Conservation (phyloP, 2,329 filamentous ascomycete species). For the Celoporthe dispersa region DNA sequence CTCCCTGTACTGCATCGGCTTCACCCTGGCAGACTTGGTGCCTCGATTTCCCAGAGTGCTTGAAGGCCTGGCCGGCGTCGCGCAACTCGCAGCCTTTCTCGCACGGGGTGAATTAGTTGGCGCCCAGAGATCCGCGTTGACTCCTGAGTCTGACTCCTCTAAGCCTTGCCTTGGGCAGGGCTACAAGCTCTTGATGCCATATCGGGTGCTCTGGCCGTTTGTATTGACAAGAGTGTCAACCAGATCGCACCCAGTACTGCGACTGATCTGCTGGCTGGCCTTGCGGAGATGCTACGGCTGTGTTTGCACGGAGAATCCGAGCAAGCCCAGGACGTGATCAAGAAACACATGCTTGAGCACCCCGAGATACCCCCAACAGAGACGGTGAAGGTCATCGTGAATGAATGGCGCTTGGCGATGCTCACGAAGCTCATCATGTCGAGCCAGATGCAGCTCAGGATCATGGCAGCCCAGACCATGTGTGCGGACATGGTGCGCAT, state of each 20-base stretch:
- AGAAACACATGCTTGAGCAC: constrained; percentile 39
- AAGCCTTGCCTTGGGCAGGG: constrained; percentile 40
- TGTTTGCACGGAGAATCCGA: constrained; percentile 45
- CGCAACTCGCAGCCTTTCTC: constrained; percentile 35
- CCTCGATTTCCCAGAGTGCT: constrained; percentile 51
- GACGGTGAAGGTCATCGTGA: constrained; percentile 56
- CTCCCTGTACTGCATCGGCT: constrained; percentile 49
- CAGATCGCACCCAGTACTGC: constrained; percentile 53
- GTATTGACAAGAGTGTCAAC: constrained; percentile 62
- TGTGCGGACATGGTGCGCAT: constrained; percentile 70
- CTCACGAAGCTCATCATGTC: constrained; percentile 76
- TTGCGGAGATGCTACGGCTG: constrained; percentile 50
- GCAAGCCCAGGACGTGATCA: constrained; percentile 41
- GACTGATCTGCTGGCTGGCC: constrained; percentile 42
- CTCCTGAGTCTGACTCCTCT: constrained; percentile 34
- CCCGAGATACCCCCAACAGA: constrained; percentile 45
- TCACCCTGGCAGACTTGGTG: constrained; percentile 46
- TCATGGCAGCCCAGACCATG: constrained; percentile 77
- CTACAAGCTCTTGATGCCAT: constrained; percentile 47
- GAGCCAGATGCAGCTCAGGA: constrained; percentile 87
- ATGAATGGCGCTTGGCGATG: constrained; percentile 72
- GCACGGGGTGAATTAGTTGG: constrained; percentile 31
- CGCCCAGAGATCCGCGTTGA: constrained; percentile 28
- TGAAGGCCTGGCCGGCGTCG: constrained; percentile 47
- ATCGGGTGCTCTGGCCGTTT: constrained; percentile 46